These are phyloP conservation scores for Moesziomyces sp. DNA, from an alignment of 1,284 basidiomycete species.

Conservation along the genomic window DNA sequence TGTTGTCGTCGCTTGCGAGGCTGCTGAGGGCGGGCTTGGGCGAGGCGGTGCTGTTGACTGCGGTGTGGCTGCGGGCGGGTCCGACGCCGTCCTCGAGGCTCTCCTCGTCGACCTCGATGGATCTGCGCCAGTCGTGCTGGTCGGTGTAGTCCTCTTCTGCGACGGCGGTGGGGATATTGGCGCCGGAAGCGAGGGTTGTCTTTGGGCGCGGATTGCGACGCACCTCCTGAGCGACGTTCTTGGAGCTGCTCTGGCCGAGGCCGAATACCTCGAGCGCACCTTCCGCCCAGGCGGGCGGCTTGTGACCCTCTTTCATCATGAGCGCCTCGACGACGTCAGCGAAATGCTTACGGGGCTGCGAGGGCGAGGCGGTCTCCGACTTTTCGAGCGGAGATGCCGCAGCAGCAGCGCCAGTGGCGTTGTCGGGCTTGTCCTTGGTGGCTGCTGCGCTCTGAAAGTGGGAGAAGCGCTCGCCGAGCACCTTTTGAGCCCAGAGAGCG, in stretches of 20 bases:
- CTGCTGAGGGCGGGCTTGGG: slow-evolving; percentile 15
- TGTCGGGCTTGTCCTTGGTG: slow-evolving; percentile 14
- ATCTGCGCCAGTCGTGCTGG: slow-evolving; percentile 13
- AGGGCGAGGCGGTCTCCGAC: slow-evolving; percentile 8
- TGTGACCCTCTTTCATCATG: slow-evolving; percentile 62
- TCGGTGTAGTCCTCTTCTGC: slow-evolving; percentile 45
- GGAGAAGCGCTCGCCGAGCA: slow-evolving; percentile 57
- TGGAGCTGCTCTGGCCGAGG: slow-evolving; percentile 53
- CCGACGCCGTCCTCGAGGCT: slow-evolving; percentile 23
- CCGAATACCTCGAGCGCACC: slow-evolving; percentile 62
- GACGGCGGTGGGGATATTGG: slow-evolving; percentile 51
- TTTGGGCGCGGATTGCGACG: slow-evolving; percentile 48
- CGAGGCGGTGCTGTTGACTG: slow-evolving; percentile 23
- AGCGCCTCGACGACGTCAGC: slow-evolving; percentile 59
- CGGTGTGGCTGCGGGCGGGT: slow-evolving; percentile 28
- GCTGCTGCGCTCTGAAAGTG: slow-evolving; percentile 21
- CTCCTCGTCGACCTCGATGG: slow-evolving; percentile 30
- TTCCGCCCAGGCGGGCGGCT: slow-evolving; percentile 60
- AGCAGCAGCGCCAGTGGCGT: background rate
- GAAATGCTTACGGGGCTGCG: slow-evolving; percentile 44
- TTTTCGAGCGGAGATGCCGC: slow-evolving; percentile 7
- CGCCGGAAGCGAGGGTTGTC: slow-evolving; percentile 26
- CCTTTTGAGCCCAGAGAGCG: slow-evolving; percentile 60
- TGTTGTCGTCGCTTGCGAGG: slow-evolving; percentile 15
- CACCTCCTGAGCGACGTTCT: slow-evolving; percentile 59